These are phyloP conservation scores for Elongisporangium undulatum DNA, from an alignment of 352 stramenopile species.

Conservation along the genomic window DNA sequence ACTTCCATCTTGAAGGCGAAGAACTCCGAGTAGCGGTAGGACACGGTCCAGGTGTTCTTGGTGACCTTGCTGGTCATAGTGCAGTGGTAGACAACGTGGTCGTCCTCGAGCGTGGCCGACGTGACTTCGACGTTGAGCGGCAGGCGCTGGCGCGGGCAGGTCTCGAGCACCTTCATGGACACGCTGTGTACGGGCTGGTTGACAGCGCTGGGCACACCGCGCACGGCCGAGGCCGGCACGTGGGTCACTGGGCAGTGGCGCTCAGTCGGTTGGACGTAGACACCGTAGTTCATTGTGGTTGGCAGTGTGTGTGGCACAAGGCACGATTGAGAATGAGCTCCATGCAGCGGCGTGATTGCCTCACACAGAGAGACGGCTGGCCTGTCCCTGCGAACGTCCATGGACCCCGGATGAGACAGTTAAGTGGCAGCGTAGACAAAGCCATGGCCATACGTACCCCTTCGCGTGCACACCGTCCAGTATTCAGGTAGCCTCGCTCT, in stretches of 20 bases:
- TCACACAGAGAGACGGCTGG: background rate
- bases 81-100: constrained; percentile 49
- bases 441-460: background rate
- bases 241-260: background rate
- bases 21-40: constrained; percentile 68
- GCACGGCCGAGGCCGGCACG: background rate
- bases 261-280: background rate
- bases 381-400: background rate
- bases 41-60: constrained; percentile 43
- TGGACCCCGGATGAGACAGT: background rate
- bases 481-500: background rate
- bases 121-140: constrained; percentile 38
- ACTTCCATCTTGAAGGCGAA: constrained; percentile 41
- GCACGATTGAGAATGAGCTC: background rate
- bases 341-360: background rate
- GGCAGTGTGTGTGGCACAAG: background rate
- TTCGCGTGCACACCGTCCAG: background rate
- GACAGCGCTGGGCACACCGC: background rate
- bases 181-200: constrained; percentile 16
- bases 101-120: constrained; percentile 23
- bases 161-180: constrained; percentile 39
- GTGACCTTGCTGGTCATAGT: constrained; percentile 38
- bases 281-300: background rate
- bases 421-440: background rate
- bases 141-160: constrained; percentile 35